Percentiles rank a stretch among this genome's conserved stretches.
These are phyloP conservation scores for Umbelopsis ramanniana DNA, from an alignment of 192 early-diverging fungal species.

Conservation along the genomic window DNA sequence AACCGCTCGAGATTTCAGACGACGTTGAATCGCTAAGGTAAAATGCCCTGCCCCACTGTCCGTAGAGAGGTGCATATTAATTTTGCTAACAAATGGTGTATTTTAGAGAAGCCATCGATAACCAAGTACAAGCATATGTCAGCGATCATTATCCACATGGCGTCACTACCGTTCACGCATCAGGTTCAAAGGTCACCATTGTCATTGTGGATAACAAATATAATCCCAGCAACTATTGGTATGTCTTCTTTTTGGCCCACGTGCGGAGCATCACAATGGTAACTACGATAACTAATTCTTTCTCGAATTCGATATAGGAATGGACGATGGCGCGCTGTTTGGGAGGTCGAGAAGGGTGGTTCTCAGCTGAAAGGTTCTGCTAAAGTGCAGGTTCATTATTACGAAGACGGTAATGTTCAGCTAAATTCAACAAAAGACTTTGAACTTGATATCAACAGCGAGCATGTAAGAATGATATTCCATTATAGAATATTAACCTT, in stretches of 20 bases:
- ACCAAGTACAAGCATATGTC: conserved; percentile 65
- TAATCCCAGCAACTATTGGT: conserved; percentile 94
- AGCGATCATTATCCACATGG: conserved; percentile 84
- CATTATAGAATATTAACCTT: not conserved
- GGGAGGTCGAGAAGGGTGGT: conserved; percentile 67
- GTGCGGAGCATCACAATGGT: not conserved
- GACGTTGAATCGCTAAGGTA: conserved; percentile 48
- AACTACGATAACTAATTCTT: not conserved
- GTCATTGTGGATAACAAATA: conserved; percentile 90
- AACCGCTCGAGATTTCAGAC: conserved; percentile 38
- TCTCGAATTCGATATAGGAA: conserved; percentile 59
- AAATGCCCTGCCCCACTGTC: not conserved
- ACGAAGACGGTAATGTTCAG: conserved; percentile 99
- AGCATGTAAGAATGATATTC: conserved; percentile 6
- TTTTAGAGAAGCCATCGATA: conserved; percentile 60
- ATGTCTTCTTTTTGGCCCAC: not conserved
- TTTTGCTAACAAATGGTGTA: not conserved
- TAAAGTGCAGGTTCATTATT: conserved; percentile 93
- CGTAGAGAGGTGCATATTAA: not conserved
- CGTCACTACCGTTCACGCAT: conserved; percentile 65
- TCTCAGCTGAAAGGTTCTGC: conserved; percentile 70
- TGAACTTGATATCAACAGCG: conserved; percentile 34
- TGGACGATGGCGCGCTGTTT: conserved; percentile 90
- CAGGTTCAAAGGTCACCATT: conserved; percentile 55
- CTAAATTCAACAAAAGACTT: conserved; percentile 80